Base-by-base conservation (phyloP, 768 basidiomycete species). In the Amanita exitialis region DNA sequence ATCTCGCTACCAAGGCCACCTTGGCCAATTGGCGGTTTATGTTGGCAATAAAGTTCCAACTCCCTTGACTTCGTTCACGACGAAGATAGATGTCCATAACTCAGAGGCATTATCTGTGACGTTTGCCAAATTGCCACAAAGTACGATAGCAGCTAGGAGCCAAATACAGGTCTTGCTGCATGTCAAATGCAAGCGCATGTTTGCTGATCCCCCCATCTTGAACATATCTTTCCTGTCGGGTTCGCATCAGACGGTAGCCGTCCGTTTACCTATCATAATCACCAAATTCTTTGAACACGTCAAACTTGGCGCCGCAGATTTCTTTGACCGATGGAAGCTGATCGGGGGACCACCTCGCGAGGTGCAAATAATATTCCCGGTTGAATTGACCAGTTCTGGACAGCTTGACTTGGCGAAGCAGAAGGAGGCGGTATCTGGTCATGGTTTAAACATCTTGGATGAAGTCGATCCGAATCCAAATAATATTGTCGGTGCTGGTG, bases 291-390 rank as follows among this genome's bases (percentile, higher is more conserved):
- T 98, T 51, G 95, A 96, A 61, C 88, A 90, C 21, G 94, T 97
- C 56, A 86, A 83, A 59, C 78, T 99, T 30, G 81, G 79, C 9
- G 74, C 78, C 54, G 69, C 78, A 0, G 90, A 96, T 58, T 99
- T 98, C 76, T 99, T 98, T 67, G 94, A 97, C 65, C 75, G 96
- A 47, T 99, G 96, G 96, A 94, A 92, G 66, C 69, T 96, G 58
- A 98, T 98, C 47, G 96, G 96, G 6, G 96, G 96, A 1, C 75
- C 91, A 10, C 96, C 96, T 25, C 79, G 94, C 45, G 96, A 99
- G 69, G 80, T 87, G 23, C 96, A 99, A 64, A 65, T 68, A 43
- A 75, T 99, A 49, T 96, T 96, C 66, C 83, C 91, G 0, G 83
- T 98, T 53, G 63, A 69, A 28, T 69, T 96, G 20, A 80, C 78